Percentiles rank a stretch among this genome's conserved stretches.
Evolutionary conservation across 2,329 filamentous ascomycete species (phyloP).

Genomic region (Incumbomyces lentus): DNA sequence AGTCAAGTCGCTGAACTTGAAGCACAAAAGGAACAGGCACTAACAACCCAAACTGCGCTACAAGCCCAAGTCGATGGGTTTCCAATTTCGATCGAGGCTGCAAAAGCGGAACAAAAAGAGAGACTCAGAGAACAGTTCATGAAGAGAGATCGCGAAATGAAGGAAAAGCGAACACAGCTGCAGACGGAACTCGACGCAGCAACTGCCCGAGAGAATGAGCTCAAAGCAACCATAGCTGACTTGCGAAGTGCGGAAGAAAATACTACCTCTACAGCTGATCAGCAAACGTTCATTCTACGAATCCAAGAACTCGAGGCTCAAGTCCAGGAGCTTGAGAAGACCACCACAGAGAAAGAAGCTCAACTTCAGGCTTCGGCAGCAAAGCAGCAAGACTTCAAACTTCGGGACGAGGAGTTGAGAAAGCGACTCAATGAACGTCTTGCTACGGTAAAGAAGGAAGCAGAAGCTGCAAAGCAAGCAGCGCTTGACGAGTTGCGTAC

Average conservation of each 20-base stretch:
- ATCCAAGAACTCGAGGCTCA: slow-evolving; percentile 45
- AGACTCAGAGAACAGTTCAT: slow-evolving; percentile 43
- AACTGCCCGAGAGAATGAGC: slow-evolving; percentile 19
- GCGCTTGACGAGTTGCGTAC: slow-evolving; percentile 16
- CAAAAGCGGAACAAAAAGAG: slow-evolving; percentile 40
- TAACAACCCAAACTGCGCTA: slow-evolving; percentile 31
- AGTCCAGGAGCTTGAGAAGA: slow-evolving; percentile 43
- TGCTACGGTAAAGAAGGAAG: slow-evolving; percentile 40
- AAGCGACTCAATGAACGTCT: slow-evolving; percentile 60
- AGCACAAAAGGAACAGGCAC: slow-evolving; percentile 56
- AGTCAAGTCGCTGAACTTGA: slow-evolving; percentile 59
- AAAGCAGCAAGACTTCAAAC: slow-evolving; percentile 39
- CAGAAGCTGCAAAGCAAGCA: slow-evolving; percentile 35
- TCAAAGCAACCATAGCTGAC: slow-evolving; percentile 39
- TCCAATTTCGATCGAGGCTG: slow-evolving; percentile 37
- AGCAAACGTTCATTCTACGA: slow-evolving; percentile 5
- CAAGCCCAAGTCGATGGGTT: slow-evolving; percentile 40
- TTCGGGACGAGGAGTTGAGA: slow-evolving; percentile 49
- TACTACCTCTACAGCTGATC: slow-evolving; percentile 8
- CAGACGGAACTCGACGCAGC: slow-evolving; percentile 55
- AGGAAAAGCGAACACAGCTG: slow-evolving; percentile 44
- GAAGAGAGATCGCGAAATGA: slow-evolving; percentile 52
- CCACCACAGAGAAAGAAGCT: slow-evolving; percentile 41
- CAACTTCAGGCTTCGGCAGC: slow-evolving; percentile 35
- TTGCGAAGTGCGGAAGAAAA: slow-evolving; percentile 21